These are phyloP conservation scores for Alternaria rosae DNA, from an alignment of 2,329 filamentous ascomycete species.

Conservation along the genomic window DNA sequence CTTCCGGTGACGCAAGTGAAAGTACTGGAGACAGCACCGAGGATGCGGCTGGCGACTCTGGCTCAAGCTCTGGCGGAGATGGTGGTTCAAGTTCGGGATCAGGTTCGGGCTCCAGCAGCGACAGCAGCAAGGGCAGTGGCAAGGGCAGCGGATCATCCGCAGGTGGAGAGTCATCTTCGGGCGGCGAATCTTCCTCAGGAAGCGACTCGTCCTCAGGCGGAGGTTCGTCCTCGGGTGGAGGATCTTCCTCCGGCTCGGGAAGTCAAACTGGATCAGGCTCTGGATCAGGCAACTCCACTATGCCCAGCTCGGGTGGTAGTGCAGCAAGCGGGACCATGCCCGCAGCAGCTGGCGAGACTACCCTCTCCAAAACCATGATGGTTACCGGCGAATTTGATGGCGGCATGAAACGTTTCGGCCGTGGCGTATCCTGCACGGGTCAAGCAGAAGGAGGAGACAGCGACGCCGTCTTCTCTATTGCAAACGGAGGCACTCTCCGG, in stretches of 20 bases:
- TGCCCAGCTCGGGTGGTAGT: slow-evolving; percentile 9
- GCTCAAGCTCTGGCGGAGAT: slow-evolving; percentile 5
- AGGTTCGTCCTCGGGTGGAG: neutral
- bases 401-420: slow-evolving; percentile 45
- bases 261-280: neutral
- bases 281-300: slow-evolving; percentile 10
- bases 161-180: neutral
- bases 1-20: neutral
- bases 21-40: neutral
- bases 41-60: neutral
- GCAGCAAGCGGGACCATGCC: slow-evolving; percentile 29
- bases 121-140: neutral
- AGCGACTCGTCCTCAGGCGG: neutral
- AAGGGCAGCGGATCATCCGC: neutral
- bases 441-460: slow-evolving; percentile 55
- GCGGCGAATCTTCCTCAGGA: neutral
- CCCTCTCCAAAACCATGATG: slow-evolving; percentile 26
- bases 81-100: neutral
- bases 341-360: slow-evolving; percentile 26
- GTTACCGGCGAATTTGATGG: slow-evolving; percentile 43
- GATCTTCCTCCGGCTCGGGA: neutral
- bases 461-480: slow-evolving; percentile 62
- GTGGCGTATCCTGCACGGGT: slow-evolving; percentile 49
- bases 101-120: neutral
- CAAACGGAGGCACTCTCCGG: slow-evolving; percentile 59